Conservation (phyloP, 805 yeast species). For the Zygotorulaspora florentina region DNA sequence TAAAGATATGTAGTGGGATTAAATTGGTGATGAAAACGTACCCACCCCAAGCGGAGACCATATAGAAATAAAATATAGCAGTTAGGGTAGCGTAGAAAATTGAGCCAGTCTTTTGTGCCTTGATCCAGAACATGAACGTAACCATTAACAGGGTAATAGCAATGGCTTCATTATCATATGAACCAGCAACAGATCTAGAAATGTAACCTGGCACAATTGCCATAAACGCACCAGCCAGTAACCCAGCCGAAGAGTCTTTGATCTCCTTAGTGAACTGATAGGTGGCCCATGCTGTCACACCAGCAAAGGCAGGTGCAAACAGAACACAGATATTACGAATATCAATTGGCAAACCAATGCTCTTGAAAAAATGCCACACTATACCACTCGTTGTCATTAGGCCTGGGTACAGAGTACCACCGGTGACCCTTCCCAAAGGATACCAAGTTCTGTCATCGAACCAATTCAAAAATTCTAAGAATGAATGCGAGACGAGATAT, state of each 20-base stretch:
- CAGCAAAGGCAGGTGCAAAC: constrained; percentile 95
- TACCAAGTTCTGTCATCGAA: constrained; percentile 99
- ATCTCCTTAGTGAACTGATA: constrained; percentile 84
- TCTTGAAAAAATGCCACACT: constrained; percentile 68
- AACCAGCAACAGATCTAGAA: constrained; percentile 97
- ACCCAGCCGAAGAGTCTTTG: constrained; percentile 85
- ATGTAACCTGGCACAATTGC: constrained; percentile 99
- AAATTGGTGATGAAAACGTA: constrained; percentile 97
- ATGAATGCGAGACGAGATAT: constrained; percentile 77
- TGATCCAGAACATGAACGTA: constrained; percentile 93
- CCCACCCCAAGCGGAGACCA: constrained; percentile 99
- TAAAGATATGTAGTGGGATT: constrained; percentile 92
- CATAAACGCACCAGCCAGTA: constrained; percentile 89
- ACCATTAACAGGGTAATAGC: constrained; percentile 95
- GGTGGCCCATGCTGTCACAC: constrained; percentile 85
- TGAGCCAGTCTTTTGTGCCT: constrained; percentile 87
- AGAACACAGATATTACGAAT: constrained; percentile 94
- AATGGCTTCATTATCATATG: constrained; percentile 98
- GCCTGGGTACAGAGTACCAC: constrained; percentile 98
- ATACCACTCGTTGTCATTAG: constrained; percentile 96
- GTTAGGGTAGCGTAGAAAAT: constrained; percentile 78
- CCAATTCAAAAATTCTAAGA: constrained; percentile 93
- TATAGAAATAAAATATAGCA: constrained; percentile 88
- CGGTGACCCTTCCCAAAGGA: constrained; percentile 97
- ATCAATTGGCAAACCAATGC: constrained; percentile 76